Percentiles rank a stretch among this genome's conserved stretches.
These are phyloP conservation scores for Aspergillus funiculosus DNA, from an alignment of 495 filamentous ascomycete genomes.

Conservation along the genomic window DNA sequence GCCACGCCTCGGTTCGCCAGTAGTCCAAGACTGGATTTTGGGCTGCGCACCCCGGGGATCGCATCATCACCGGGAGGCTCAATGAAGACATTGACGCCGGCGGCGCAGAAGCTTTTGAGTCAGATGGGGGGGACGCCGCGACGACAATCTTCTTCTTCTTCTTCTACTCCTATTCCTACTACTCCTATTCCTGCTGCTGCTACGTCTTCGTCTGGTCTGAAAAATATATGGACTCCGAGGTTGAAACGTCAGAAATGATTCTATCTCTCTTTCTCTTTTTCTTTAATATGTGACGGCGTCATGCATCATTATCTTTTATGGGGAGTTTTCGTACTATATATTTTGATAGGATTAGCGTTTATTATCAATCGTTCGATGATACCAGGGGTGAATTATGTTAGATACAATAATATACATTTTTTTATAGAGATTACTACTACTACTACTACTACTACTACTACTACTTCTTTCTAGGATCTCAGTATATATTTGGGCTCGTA, in stretches of 20 bases:
- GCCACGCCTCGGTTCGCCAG: slow-evolving; percentile 70
- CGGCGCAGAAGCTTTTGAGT: slow-evolving; percentile 70
- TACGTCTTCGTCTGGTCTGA: slow-evolving; percentile 41
- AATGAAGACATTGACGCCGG: slow-evolving; percentile 53
- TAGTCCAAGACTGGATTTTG: slow-evolving; percentile 58
- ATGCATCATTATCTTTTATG: slow-evolving; percentile 1
- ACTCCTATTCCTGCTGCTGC: slow-evolving; percentile 36
- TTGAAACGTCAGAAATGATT: slow-evolving; percentile 33
- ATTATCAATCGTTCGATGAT: background rate
- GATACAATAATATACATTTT: too few species aligned
- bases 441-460: too few species aligned
- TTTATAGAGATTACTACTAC: too few species aligned
- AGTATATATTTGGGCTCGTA: too few species aligned
- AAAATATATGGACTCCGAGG: slow-evolving; percentile 54
- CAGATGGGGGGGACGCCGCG: slow-evolving; percentile 53
- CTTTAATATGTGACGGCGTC: background rate
- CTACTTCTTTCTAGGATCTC: too few species aligned
- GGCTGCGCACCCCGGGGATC: slow-evolving; percentile 47
- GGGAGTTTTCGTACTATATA: too few species aligned
- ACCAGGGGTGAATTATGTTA: background rate
- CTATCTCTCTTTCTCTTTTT: background rate
- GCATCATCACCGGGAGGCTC: slow-evolving; percentile 10
- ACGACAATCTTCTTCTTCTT: slow-evolving; percentile 29
- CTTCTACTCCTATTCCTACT: slow-evolving; percentile 39
- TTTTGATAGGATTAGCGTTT: background rate